phyloP scores from a whole-genome alignment of 208 protist genomes.

The Trichomonas vaginalis region DNA sequence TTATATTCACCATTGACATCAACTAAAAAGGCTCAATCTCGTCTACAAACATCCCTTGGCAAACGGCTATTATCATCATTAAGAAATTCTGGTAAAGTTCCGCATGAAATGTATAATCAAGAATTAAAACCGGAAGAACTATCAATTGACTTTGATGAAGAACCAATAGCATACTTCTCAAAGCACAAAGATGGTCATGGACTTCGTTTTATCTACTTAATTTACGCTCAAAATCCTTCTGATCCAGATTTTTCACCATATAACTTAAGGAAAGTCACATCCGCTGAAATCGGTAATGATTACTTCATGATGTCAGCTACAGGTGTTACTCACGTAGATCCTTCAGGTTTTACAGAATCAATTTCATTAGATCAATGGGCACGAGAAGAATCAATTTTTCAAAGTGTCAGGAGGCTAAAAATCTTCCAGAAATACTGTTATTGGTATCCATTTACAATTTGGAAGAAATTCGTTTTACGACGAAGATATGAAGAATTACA shows the following conservation, averaged over 20 bases:
- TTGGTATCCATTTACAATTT: background rate
- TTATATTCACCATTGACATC: background rate
- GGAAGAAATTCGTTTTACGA: conserved; percentile 1
- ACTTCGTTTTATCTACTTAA: background rate
- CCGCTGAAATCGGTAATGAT: background rate
- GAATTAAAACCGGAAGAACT: background rate
- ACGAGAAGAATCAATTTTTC: background rate
- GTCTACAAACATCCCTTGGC: background rate
- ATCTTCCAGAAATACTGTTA: background rate
- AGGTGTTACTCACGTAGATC: background rate
- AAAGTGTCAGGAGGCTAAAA: background rate
- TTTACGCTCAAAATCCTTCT: background rate
- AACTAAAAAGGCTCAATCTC: background rate
- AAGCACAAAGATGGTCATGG: background rate
- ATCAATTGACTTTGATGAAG: background rate
- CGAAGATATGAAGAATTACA: background rate
- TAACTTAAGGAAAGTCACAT: background rate
- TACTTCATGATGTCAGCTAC: background rate
- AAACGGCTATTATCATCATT: background rate
- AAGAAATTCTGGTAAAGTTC: background rate
- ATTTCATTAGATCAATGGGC: background rate
- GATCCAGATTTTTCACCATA: conserved; percentile 5
- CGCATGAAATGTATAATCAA: background rate
- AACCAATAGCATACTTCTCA: background rate
- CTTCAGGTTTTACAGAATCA: background rate